A percentile compares a stretch with the other conserved stretches of the same genome.
Conservation (phyloP, 768 basidiomycete species). For the Rhodosporidiobolus sp. region DNA sequence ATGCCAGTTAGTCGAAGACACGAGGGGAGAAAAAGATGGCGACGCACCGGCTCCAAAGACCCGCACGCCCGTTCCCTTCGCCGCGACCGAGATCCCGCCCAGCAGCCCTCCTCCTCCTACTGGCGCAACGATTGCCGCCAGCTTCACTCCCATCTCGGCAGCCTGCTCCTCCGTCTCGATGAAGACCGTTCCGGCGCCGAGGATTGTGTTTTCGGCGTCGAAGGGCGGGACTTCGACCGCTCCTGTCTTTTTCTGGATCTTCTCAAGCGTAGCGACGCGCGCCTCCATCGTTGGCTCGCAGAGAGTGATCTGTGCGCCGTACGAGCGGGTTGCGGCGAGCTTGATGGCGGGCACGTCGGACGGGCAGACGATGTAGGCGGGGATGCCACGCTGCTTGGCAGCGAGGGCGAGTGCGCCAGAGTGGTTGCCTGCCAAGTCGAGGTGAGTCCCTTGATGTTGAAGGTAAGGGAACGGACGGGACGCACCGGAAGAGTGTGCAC, state of each 20-base stretch:
- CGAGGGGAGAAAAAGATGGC: neutral
- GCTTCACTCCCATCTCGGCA: neutral
- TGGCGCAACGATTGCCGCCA: constrained; percentile 41
- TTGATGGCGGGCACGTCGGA: constrained; percentile 44
- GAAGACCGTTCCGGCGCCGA: constrained; percentile 44
- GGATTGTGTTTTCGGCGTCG: constrained; percentile 45
- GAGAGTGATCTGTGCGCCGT: constrained; percentile 41
- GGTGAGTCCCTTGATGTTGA: neutral
- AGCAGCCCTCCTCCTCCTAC: constrained; percentile 44
- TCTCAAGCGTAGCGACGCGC: constrained; percentile 37
- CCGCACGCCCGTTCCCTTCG: neutral
- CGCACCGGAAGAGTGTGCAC: constrained; percentile 46
- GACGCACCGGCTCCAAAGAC: constrained; percentile 11
- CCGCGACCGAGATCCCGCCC: constrained; percentile 35
- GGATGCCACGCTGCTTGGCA: constrained; percentile 38
- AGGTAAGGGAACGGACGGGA: neutral
- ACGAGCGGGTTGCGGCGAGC: constrained; percentile 42
- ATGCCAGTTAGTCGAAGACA: neutral
- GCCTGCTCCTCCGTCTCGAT: constrained; percentile 44
- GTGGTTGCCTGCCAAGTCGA: constrained; percentile 42
- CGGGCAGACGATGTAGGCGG: constrained; percentile 46
- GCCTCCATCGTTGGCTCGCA: constrained; percentile 42
- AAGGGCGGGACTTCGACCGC: constrained; percentile 45
- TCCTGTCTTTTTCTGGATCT: constrained; percentile 40
- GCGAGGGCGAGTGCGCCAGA: constrained; percentile 45